phyloP scores from a whole-genome alignment of 148 eudicot genomes.

The Camellia lanceoleosa region DNA sequence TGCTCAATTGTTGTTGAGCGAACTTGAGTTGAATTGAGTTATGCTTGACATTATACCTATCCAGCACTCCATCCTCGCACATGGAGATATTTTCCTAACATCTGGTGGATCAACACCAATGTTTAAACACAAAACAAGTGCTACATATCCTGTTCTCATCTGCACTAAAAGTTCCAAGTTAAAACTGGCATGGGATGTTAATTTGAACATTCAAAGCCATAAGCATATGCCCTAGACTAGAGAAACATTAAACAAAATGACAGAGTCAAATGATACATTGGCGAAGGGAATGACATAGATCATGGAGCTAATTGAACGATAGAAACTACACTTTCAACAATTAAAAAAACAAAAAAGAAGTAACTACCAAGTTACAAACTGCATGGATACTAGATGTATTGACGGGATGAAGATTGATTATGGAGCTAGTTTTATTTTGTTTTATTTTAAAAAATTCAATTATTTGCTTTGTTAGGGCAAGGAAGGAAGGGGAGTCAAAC shows the following conservation, averaged over 20 bases:
- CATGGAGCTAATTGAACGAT: background rate
- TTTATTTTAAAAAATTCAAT: background rate
- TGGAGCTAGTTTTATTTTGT: background rate
- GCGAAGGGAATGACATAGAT: background rate
- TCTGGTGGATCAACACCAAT: constrained; percentile 88
- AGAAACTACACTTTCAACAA: background rate
- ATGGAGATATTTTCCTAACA: constrained; percentile 88
- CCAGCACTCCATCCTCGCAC: constrained; percentile 97
- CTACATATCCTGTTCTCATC: constrained; percentile 94
- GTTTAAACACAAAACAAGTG: constrained; percentile 85
- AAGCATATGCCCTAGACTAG: background rate
- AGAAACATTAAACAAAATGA: background rate
- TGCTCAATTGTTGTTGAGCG: background rate
- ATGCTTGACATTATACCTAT: constrained; percentile 51
- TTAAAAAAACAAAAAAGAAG: background rate
- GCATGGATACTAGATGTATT: background rate
- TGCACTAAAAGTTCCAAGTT: constrained; percentile 31
- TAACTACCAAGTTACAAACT: background rate
- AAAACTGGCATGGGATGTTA: background rate
- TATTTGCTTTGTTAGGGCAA: background rate
- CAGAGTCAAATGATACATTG: background rate
- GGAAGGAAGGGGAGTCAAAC: background rate
- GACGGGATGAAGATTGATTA: background rate
- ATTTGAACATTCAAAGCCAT: background rate
- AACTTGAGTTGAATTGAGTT: background rate